A percentile compares a stretch with the other conserved stretches of the same genome.
phyloP scores from a whole-genome alignment of 129 eudicot species.

The Dittrichia graveolens region DNA sequence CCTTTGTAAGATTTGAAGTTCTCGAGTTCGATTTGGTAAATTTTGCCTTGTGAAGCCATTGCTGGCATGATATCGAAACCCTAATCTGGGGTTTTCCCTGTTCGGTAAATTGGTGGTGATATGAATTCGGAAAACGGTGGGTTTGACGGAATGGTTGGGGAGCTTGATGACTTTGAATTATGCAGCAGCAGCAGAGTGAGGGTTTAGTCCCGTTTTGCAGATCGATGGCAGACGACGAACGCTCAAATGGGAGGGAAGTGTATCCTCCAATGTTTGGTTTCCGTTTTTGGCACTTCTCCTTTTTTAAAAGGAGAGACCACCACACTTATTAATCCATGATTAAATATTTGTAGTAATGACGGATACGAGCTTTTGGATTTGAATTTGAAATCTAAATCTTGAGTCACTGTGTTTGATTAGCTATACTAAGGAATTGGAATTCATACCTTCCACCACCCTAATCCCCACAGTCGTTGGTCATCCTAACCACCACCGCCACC shows the following conservation, averaged over 20 bases:
- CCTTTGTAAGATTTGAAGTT: constrained; percentile 99
- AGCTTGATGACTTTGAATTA: not conserved
- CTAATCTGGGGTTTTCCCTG: constrained; percentile 33
- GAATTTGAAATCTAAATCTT: too few species aligned
- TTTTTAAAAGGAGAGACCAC: too few species aligned
- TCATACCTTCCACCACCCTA: too few species aligned
- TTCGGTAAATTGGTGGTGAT: constrained; percentile 7
- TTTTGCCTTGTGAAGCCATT: constrained; percentile 63
- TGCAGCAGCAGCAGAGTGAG: constrained; percentile 20
- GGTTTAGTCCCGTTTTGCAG: constrained; percentile 23
- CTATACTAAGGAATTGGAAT: too few species aligned
- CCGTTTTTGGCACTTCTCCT: too few species aligned
- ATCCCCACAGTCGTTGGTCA: too few species aligned
- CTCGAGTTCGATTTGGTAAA: constrained; percentile 85
- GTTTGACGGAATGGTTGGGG: constrained; percentile 9
- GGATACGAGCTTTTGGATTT: too few species aligned
- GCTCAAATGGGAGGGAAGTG: constrained; percentile 33
- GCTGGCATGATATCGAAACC: constrained; percentile 55
- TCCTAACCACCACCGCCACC: too few species aligned
- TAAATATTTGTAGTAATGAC: too few species aligned
- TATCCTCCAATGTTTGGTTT: not conserved
- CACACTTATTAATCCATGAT: too few species aligned
- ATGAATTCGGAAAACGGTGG: not conserved
- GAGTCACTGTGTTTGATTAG: too few species aligned
- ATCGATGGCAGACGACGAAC: constrained; percentile 11